A percentile compares a stretch with the other conserved stretches of the same genome.
Conservation (phyloP, 768 basidiomycete genomes). For the Rhodotorula kratochvilovae region DNA sequence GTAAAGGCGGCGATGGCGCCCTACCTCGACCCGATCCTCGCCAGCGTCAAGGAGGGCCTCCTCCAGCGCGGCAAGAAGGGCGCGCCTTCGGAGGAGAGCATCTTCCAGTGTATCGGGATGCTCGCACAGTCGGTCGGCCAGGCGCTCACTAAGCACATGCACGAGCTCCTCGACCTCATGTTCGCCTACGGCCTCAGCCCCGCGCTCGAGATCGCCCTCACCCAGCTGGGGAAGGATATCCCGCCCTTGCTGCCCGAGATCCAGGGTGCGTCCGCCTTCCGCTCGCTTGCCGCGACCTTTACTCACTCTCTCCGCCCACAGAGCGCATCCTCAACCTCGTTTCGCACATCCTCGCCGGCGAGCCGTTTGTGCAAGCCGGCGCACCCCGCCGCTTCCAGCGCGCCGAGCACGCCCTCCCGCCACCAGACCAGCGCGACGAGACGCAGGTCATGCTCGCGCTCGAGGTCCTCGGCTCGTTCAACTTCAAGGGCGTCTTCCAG, state of each 20-base stretch:
- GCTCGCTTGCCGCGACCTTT: not conserved
- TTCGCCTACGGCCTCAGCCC: conserved; percentile 89
- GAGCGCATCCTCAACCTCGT: conserved; percentile 85
- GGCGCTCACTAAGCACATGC: conserved; percentile 87
- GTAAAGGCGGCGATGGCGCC: conserved; percentile 93
- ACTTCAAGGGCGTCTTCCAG: conserved; percentile 71
- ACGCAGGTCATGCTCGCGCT: conserved; percentile 65
- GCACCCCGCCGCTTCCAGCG: conserved; percentile 60
- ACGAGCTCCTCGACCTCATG: conserved; percentile 95
- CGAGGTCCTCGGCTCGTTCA: conserved; percentile 79
- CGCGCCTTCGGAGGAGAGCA: conserved; percentile 81
- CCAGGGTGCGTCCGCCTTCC: conserved; percentile 59
- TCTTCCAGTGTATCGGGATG: conserved; percentile 98
- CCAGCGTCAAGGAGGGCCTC: conserved; percentile 80
- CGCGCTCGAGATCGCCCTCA: conserved; percentile 74
- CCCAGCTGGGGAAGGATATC: conserved; percentile 77
- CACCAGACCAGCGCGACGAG: conserved; percentile 29
- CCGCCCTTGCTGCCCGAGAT: conserved; percentile 85
- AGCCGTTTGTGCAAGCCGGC: conserved; percentile 80
- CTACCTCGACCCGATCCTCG: conserved; percentile 86
- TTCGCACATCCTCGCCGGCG: conserved; percentile 72
- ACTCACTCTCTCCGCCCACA: conserved; percentile 44
- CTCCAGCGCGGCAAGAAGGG: conserved; percentile 62
- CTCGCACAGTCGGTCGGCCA: conserved; percentile 90
- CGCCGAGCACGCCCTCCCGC: not conserved